Evolutionary conservation across 495 filamentous ascomycete species (phyloP).

Genomic region (Thermothielavioides terrestris): DNA sequence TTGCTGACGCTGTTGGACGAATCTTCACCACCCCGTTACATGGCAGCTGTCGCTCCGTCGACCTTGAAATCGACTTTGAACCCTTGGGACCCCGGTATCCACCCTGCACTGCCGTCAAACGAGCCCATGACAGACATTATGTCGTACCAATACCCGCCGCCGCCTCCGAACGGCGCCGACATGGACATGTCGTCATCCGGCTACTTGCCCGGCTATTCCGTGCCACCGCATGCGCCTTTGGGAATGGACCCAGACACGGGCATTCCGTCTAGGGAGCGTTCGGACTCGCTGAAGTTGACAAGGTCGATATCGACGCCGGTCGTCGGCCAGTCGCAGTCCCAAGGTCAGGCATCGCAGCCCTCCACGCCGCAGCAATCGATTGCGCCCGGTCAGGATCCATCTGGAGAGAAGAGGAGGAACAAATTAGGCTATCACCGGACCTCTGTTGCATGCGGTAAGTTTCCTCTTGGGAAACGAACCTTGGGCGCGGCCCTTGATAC

Average conservation of each 20-base stretch:
- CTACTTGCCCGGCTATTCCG: conserved; percentile 33
- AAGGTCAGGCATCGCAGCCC: conserved; percentile 28
- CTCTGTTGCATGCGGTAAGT: conserved; percentile 95
- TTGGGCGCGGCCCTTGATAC: neutral
- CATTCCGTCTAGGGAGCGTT: conserved; percentile 26
- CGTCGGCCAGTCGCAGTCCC: conserved; percentile 45
- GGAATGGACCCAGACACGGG: conserved; percentile 30
- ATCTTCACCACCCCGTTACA: conserved; percentile 22
- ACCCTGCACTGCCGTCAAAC: conserved; percentile 26
- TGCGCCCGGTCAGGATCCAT: conserved; percentile 26
- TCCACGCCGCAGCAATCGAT: conserved; percentile 15
- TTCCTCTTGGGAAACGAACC: conserved; percentile 1
- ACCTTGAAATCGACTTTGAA: conserved; percentile 25
- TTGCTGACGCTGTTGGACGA: conserved; percentile 9
- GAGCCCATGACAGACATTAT: conserved; percentile 41
- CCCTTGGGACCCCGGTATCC: conserved; percentile 26
- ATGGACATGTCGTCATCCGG: conserved; percentile 36
- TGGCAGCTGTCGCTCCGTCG: conserved; percentile 28
- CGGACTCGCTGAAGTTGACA: conserved; percentile 44
- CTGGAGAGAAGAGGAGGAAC: conserved; percentile 82
- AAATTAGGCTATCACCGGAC: conserved; percentile 96
- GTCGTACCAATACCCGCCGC: conserved; percentile 46
- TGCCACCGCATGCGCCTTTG: conserved; percentile 32
- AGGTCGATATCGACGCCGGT: conserved; percentile 59
- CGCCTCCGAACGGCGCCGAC: conserved; percentile 35